A percentile compares a stretch with the other conserved stretches of the same genome.
phyloP scores from a whole-genome alignment of 2,329 filamentous ascomycete species.

The Fusarium sp. region DNA sequence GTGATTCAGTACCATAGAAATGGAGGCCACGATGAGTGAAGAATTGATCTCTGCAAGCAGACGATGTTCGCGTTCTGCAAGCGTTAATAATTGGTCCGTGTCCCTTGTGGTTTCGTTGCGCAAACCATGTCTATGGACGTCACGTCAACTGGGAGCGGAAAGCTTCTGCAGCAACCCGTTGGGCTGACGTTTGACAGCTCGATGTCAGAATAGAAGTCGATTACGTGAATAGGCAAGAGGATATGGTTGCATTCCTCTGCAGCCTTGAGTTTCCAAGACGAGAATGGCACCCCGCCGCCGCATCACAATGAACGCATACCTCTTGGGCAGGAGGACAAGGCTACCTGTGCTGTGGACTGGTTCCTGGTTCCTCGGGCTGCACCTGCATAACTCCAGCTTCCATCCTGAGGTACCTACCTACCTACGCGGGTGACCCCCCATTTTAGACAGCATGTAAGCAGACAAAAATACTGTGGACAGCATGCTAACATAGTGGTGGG shows the following conservation, averaged over 20 bases:
- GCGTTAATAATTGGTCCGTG: conserved; percentile 3
- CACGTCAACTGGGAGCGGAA: conserved; percentile 30
- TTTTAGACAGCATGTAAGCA: no score
- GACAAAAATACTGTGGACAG: no score
- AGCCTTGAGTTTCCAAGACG: conserved; percentile 27
- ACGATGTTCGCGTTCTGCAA: conserved; percentile 20
- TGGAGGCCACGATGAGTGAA: conserved; percentile 6
- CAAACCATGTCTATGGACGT: conserved; percentile 30
- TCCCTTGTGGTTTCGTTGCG: conserved; percentile 4
- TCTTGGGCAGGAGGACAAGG: conserved; percentile 31
- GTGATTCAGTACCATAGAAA: neutral
- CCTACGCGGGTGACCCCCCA: no score
- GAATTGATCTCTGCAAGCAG: conserved; percentile 27
- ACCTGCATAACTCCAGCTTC: no score
- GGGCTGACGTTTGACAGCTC: conserved; percentile 36
- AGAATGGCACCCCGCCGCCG: conserved; percentile 22
- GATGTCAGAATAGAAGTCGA: conserved; percentile 20
- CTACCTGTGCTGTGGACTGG: neutral
- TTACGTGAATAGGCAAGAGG: conserved; percentile 29
- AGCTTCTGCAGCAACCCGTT: conserved; percentile 37
- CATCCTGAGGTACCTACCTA: no score
- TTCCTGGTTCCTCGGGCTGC: conserved; percentile 24
- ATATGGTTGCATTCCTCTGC: conserved; percentile 38
- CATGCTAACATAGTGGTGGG: no score
- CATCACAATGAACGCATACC: conserved; percentile 38